These are phyloP conservation scores for Fraxinus platypoda DNA, from an alignment of 305 asterid genomes.

Conservation along the genomic window DNA sequence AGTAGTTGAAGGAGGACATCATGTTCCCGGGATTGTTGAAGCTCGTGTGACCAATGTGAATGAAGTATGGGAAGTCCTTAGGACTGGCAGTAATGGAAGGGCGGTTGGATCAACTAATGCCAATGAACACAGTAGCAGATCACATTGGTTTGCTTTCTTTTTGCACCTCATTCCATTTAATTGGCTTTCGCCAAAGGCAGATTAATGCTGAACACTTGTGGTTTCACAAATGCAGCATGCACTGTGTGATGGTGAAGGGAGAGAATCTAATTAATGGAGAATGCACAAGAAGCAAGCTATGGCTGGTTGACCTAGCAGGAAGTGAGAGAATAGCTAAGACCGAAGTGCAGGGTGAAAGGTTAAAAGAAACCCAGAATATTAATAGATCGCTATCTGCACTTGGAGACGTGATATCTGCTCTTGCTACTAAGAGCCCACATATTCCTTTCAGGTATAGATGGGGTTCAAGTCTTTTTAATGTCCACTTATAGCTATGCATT, in stretches of 20 bases:
- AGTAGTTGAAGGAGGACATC: conserved; percentile 88
- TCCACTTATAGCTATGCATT: not conserved
- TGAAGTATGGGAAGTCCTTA: conserved; percentile 93
- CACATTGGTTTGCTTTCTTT: conserved; percentile 66
- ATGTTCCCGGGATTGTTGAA: conserved; percentile 90
- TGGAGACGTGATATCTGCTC: conserved; percentile 95
- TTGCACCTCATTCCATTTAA: conserved; percentile 1
- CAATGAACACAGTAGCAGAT: conserved; percentile 95
- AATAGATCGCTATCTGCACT: conserved; percentile 94
- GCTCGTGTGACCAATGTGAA: conserved; percentile 67
- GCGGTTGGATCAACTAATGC: conserved; percentile 88
- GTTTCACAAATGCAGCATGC: conserved; percentile 59
- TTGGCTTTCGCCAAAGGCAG: not conserved
- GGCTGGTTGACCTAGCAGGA: conserved; percentile 95
- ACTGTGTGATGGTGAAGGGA: conserved; percentile 95
- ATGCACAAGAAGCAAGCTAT: conserved; percentile 85
- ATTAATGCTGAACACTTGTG: conserved; percentile 15
- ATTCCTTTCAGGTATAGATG: conserved; percentile 74
- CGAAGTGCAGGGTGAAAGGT: conserved; percentile 89
- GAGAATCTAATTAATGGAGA: conserved; percentile 83
- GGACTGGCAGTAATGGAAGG: conserved; percentile 80
- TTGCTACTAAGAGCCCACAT: conserved; percentile 82
- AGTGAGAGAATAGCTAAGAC: conserved; percentile 96
- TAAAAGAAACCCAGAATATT: conserved; percentile 91
- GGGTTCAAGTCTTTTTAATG: not conserved